Evolutionary conservation across 345 rosid genomes (phyloP), one percentile per base, ranked within the genome.

Genomic region (Salix udensis): DNA sequence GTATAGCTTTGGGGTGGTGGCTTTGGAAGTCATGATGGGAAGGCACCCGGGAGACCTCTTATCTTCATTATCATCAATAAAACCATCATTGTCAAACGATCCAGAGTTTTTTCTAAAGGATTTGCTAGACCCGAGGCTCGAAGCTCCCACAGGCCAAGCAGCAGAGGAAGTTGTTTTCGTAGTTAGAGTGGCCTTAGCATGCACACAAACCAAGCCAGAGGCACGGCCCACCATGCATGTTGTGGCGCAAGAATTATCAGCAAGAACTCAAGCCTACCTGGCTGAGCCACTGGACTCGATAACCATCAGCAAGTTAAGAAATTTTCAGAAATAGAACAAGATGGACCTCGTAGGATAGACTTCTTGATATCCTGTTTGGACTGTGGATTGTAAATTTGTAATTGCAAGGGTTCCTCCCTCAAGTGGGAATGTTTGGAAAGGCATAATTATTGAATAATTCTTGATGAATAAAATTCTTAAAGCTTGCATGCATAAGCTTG

Each of bases 1-100:
- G 19, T 91, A 85, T 39, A 89, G 91, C 72, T 89, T 89, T 37
- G 96, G 91, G 46, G 89, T 91, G 10, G 92, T 89, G 67, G 81
- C 89, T 18, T 21, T 91, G 42, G 96, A 91, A 74, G 80, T 81
- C 2, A 87, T 88, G 91, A 87, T 88, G 90, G 96, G 94, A 71
- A 86, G 67, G 80, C 91, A 91, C 40, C 94, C 91, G 0, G 90
- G 94, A 50, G 90, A 88, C 48, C 84, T 88, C 28, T 65, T 89
- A 39, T 68, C 80, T 23, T 84, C 88, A 50, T 21, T 80, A 9
- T 67, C 76, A 55, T 79, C 70, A 16, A 53, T 73, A 5, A 24
- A 34, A 71, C 2, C 74, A 6, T 31, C 84, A 14, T 36, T 52
- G 50, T 68, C 86, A 1, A 77, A 78, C 15, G 79, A 71, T 64